These are phyloP conservation scores for Echites panduratus DNA, from an alignment of 257 asterid species.

Conservation along the genomic window DNA sequence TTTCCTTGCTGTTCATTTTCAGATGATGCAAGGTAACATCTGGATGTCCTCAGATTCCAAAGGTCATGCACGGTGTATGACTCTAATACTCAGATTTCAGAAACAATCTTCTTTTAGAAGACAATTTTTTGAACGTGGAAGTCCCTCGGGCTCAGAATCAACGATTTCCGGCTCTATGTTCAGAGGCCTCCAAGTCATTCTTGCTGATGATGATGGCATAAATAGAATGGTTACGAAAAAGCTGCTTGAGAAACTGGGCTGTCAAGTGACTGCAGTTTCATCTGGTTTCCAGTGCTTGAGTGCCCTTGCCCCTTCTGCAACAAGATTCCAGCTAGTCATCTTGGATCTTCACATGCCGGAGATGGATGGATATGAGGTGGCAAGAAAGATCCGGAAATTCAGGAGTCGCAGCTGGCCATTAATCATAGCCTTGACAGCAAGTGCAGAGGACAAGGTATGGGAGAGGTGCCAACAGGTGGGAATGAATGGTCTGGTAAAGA, in stretches of 20 bases:
- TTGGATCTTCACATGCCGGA: constrained; percentile 51
- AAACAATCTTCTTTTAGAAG: constrained; percentile 34
- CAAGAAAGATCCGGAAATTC: constrained; percentile 35
- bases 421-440: constrained; percentile 39
- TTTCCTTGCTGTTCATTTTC: constrained; percentile 10
- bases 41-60: constrained; percentile 37
- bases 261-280: constrained; percentile 39
- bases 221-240: constrained; percentile 39
- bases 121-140: constrained; percentile 28
- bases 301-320: constrained; percentile 31
- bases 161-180: constrained; percentile 22
- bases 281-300: constrained; percentile 38
- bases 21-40: constrained; percentile 50
- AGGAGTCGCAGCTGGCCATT: constrained; percentile 40
- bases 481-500: constrained; percentile 40
- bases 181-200: constrained; percentile 30
- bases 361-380: constrained; percentile 47
- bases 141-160: constrained; percentile 14
- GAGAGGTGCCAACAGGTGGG: constrained; percentile 38
- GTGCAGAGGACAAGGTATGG: constrained; percentile 32
- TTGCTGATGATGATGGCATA: constrained; percentile 33
- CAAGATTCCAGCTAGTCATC: constrained; percentile 27
- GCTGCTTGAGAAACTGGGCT: constrained; percentile 40
- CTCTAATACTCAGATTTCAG: constrained; percentile 32
- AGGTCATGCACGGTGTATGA: constrained; percentile 35